Percentiles rank a stretch among this genome's conserved stretches.
phyloP scores from a whole-genome alignment of 768 basidiomycete genomes.

The Russula earlei region DNA sequence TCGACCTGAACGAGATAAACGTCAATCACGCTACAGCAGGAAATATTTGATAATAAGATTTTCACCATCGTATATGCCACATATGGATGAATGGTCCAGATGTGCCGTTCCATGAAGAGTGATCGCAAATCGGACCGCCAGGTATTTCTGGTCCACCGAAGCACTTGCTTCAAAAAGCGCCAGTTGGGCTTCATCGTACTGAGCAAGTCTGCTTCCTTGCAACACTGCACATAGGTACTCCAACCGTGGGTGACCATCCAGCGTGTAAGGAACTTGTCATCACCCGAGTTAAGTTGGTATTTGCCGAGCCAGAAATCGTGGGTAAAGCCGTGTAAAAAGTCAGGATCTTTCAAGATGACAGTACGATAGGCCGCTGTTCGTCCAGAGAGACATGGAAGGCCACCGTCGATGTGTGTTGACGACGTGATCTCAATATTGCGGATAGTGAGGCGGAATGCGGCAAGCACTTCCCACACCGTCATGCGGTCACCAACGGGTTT shows the following conservation, averaged over 20 bases:
- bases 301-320: slow-evolving; percentile 92
- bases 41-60: slow-evolving; percentile 20
- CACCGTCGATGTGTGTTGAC: slow-evolving; percentile 89
- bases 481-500: slow-evolving; percentile 66
- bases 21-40: slow-evolving; percentile 3
- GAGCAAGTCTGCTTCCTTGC: slow-evolving; percentile 75
- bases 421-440: slow-evolving; percentile 89
- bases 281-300: slow-evolving; percentile 90
- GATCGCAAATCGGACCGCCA: slow-evolving; percentile 87
- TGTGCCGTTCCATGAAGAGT: slow-evolving; percentile 77
- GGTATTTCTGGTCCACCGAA: slow-evolving; percentile 90
- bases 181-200: slow-evolving; percentile 97
- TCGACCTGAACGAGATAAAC: slow-evolving; percentile 45
- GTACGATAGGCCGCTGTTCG: slow-evolving; percentile 91
- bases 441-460: slow-evolving; percentile 86
- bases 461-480: slow-evolving; percentile 94
- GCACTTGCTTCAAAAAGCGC: slow-evolving; percentile 89
- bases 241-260: slow-evolving; percentile 97
- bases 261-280: slow-evolving; percentile 89
- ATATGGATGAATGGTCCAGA: slow-evolving; percentile 84
- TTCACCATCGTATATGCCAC: slow-evolving; percentile 78
- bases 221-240: slow-evolving; percentile 88
- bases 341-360: slow-evolving; percentile 89
- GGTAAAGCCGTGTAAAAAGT: slow-evolving; percentile 87
- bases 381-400: slow-evolving; percentile 84